These are phyloP conservation scores for Trapa incisa DNA, from an alignment of 345 rosid species.

Conservation along the genomic window DNA sequence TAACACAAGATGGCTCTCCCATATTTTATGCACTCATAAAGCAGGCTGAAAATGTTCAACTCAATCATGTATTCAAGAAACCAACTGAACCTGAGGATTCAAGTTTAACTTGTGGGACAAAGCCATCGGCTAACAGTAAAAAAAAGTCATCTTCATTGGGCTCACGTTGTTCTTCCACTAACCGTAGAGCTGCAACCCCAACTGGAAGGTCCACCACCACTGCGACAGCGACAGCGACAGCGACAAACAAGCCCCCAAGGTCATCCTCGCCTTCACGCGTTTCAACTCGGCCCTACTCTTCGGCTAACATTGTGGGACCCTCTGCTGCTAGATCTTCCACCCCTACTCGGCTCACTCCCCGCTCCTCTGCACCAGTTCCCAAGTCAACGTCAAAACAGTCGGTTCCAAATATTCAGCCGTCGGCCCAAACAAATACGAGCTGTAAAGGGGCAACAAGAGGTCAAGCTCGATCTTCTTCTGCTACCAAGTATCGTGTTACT, in stretches of 20 bases:
- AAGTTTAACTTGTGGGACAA: conserved; percentile 22
- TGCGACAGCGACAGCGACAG: conserved; percentile 5
- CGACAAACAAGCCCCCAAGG: conserved; percentile 42
- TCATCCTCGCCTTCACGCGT: conserved; percentile 61
- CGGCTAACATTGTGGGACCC: conserved; percentile 27
- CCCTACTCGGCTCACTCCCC: conserved; percentile 30
- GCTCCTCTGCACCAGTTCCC: conserved; percentile 25
- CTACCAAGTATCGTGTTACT: conserved; percentile 28
- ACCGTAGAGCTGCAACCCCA: conserved; percentile 41
- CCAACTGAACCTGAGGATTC: conserved; percentile 22
- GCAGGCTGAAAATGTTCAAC: conserved; percentile 44
- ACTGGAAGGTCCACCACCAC: conserved; percentile 41
- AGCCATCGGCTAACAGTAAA: conserved; percentile 27
- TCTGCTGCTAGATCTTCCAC: conserved; percentile 34
- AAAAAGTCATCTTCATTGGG: conserved; percentile 58
- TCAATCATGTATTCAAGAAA: conserved; percentile 33
- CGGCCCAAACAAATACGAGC: conserved; percentile 30
- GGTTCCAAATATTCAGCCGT: conserved; percentile 16
- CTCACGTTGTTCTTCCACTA: conserved; percentile 2
- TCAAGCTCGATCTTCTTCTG: conserved; percentile 31
- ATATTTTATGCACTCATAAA: conserved; percentile 9
- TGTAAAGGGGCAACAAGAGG: conserved; percentile 20
- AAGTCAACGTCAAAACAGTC: conserved; percentile 35
- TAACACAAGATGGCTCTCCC: not conserved
- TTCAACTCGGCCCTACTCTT: conserved; percentile 16